A percentile compares a stretch with the other conserved stretches of the same genome.
phyloP scores from a whole-genome alignment of 2,329 filamentous ascomycete species.

The Trichoderma koningii region DNA sequence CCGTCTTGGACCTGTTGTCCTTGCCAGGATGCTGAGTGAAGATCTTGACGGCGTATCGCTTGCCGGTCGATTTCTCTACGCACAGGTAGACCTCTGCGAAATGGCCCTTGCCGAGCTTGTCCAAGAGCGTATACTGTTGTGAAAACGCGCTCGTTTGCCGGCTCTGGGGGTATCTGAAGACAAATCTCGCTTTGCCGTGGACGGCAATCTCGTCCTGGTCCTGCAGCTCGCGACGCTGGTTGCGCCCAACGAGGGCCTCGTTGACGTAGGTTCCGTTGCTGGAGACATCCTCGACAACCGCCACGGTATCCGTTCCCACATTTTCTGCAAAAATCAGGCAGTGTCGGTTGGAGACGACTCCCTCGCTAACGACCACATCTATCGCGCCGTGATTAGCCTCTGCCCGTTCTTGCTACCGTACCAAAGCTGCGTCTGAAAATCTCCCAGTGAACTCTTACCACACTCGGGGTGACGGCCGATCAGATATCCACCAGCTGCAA shows the following conservation, averaged over 20 bases:
- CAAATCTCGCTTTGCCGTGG: conserved; percentile 79
- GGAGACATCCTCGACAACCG: conserved; percentile 88
- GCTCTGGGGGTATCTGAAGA: conserved; percentile 85
- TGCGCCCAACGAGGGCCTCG: conserved; percentile 84
- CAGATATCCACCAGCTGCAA: conserved; percentile 79
- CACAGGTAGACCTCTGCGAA: conserved; percentile 94
- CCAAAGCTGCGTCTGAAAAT: not conserved
- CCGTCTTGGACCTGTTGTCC: conserved; percentile 80
- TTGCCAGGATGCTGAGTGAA: conserved; percentile 84
- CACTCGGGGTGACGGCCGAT: conserved; percentile 94
- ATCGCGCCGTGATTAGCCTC: not conserved
- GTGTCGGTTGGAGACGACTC: conserved; percentile 85
- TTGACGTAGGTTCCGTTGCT: conserved; percentile 97
- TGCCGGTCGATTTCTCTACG: conserved; percentile 79
- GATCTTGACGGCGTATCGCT: conserved; percentile 88
- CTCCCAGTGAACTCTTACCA: conserved; percentile 57
- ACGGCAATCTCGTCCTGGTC: conserved; percentile 91
- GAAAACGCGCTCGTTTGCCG: conserved; percentile 75
- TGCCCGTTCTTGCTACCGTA: not conserved
- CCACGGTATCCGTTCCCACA: conserved; percentile 61
- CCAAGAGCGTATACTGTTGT: conserved; percentile 81
- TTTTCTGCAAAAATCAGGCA: conserved; percentile 68
- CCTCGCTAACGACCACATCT: conserved; percentile 74
- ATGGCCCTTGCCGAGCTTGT: conserved; percentile 90
- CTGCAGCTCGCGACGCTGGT: conserved; percentile 83